Evolutionary conservation across 352 stramenopile genomes (phyloP).

Genomic region (Globisporangium splendens): DNA sequence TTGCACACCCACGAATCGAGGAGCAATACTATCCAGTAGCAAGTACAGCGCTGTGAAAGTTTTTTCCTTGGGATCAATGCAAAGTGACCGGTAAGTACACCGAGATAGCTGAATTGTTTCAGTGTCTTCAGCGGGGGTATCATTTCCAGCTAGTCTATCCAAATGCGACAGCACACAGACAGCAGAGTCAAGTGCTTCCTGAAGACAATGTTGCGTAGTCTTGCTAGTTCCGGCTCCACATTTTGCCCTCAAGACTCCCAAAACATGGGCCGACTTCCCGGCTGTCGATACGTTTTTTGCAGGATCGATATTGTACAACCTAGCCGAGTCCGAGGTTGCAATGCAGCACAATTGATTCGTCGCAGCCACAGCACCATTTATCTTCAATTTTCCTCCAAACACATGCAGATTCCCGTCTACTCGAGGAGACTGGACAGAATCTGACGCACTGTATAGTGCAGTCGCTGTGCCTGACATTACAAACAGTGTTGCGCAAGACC

Average conservation of each 20-base stretch:
- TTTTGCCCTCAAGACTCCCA: slow-evolving; percentile 46
- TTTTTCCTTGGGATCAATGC: slow-evolving; percentile 71
- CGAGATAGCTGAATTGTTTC: slow-evolving; percentile 79
- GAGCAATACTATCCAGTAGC: slow-evolving; percentile 45
- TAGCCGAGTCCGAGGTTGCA: slow-evolving; percentile 32
- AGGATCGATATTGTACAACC: slow-evolving; percentile 41
- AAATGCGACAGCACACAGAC: slow-evolving; percentile 79
- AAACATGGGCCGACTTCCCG: slow-evolving; percentile 49
- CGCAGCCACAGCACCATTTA: slow-evolving; percentile 19
- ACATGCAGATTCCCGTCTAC: slow-evolving; percentile 34
- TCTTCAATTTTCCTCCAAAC: slow-evolving; percentile 33
- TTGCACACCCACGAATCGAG: slow-evolving; percentile 22
- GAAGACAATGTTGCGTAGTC: slow-evolving; percentile 41
- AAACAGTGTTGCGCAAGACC: slow-evolving; percentile 39
- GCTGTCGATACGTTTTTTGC: slow-evolving; percentile 48
- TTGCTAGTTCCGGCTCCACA: slow-evolving; percentile 23
- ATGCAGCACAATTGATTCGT: slow-evolving; percentile 23
- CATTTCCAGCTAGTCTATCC: slow-evolving; percentile 70
- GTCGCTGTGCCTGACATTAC: slow-evolving; percentile 40
- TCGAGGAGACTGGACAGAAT: slow-evolving; percentile 22
- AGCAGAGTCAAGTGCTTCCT: slow-evolving; percentile 50
- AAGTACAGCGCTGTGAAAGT: slow-evolving; percentile 61
- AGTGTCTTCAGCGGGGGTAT: slow-evolving; percentile 66
- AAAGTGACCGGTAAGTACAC: slow-evolving; percentile 72
- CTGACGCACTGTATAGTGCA: slow-evolving; percentile 32